Conservation (phyloP, 2,329 filamentous ascomycete species). For the Pseudovirgaria hyperparasitica region DNA sequence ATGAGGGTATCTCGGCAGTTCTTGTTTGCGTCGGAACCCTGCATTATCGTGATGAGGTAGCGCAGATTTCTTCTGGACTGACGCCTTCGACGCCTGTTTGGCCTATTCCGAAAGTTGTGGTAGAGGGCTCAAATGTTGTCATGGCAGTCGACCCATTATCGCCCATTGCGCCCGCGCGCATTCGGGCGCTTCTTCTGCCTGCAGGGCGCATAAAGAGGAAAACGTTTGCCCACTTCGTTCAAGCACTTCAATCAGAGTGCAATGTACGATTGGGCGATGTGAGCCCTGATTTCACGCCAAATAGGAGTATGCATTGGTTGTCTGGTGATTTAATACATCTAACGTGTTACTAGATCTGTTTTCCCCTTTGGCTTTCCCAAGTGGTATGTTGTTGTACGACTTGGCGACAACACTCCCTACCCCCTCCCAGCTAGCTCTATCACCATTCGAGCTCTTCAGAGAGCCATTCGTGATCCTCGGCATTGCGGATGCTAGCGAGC, state of each 20-base stretch:
- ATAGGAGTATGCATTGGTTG: constrained; percentile 61
- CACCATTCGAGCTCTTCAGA: constrained; percentile 82
- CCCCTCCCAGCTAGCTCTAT: constrained; percentile 65
- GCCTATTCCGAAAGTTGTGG: too few relatives aligned
- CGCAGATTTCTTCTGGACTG: too few relatives aligned
- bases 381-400: constrained; percentile 79
- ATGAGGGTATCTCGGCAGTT: too few relatives aligned
- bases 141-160: constrained; percentile 86
- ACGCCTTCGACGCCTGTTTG: too few relatives aligned
- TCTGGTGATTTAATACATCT: constrained; percentile 5
- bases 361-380: constrained; percentile 76
- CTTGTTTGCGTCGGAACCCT: too few relatives aligned
- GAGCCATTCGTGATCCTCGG: constrained; percentile 76
- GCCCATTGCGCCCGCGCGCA: constrained; percentile 80
- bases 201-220: constrained; percentile 74
- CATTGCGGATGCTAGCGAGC: constrained; percentile 67
- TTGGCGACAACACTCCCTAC: constrained; percentile 68
- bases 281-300: constrained; percentile 69
- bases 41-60: too few relatives aligned
- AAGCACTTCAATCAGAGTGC: constrained; percentile 65
- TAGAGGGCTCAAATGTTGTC: constrained; percentile 44
- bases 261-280: constrained; percentile 77
- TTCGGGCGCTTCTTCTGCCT: constrained; percentile 77
- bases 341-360: constrained; percentile 61
- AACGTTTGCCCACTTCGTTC: constrained; percentile 66